phyloP scores from a whole-genome alignment of 2,329 filamentous ascomycete genomes.

The Alternaria metachromatica region DNA sequence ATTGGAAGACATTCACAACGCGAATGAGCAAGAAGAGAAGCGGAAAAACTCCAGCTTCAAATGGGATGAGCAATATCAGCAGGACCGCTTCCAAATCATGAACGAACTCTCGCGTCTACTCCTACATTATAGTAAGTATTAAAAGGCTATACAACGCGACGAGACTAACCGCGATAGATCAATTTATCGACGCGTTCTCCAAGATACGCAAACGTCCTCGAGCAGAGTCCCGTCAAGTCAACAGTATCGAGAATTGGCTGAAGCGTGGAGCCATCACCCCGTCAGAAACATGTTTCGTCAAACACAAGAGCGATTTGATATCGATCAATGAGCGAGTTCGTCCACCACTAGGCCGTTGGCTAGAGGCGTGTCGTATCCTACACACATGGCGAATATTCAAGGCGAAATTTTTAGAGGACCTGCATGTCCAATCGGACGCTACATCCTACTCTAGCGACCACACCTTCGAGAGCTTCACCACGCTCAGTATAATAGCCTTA shows the following conservation, averaged over 20 bases:
- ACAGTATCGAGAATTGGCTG: slow-evolving; percentile 20
- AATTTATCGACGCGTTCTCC: too few relatives aligned
- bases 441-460: slow-evolving; percentile 21
- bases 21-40: neutral
- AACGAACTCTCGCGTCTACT: slow-evolving; percentile 13
- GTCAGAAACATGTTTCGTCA: slow-evolving; percentile 15
- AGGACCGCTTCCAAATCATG: slow-evolving; percentile 19
- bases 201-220: neutral
- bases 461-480: slow-evolving; percentile 20
- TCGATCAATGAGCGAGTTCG: slow-evolving; percentile 14
- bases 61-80: slow-evolving; percentile 17
- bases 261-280: slow-evolving; percentile 13
- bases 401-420: slow-evolving; percentile 2
- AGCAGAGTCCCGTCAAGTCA: slow-evolving; percentile 12
- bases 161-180: too few relatives aligned
- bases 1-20: neutral
- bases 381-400: slow-evolving; percentile 16
- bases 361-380: neutral
- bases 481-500: neutral
- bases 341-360: neutral
- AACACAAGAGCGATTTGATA: slow-evolving; percentile 24
- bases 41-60: slow-evolving; percentile 20
- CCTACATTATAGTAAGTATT: too few relatives aligned
- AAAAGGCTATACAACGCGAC: too few relatives aligned
- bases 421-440: slow-evolving; percentile 1